Evolutionary conservation across 2,329 filamentous ascomycete species (phyloP), one percentile per base, ranked within the genome.

Genomic region (Colletotrichum spaethianum): DNA sequence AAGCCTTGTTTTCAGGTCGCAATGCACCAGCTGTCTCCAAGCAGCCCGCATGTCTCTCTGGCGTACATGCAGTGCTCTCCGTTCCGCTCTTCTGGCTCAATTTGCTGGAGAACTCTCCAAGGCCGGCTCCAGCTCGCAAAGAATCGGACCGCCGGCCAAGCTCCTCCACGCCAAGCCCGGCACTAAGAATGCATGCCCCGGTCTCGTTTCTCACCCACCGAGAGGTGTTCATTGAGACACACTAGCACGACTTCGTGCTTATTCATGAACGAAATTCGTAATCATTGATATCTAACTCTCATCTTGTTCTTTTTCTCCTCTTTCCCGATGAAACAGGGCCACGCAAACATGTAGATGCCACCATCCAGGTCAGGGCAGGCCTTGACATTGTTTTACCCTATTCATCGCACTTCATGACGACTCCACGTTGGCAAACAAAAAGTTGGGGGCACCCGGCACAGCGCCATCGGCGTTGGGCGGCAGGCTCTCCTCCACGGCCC

Each of bases 391-490:
- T 7, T 44, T 40, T 28, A 50, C 31, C 56, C 18, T 18, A 6
- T 62, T 12, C 8, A 28, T 4, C 20, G 23, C 55, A 9, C 50
- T 31, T 65, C 48, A 64, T 73, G 76, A 83, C 48, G 76, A 83
- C 77, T 87, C 86, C 63, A 96, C 88, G 81, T 98, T 98, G 84
- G 94, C 92, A 84, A 98, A 97, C 77, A 90, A 86, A 83, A 97
- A 98, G 52, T 90, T 93, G 63, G 95, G 95, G 75, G 89, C 86
- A 1, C 95, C 95, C 18, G 96, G 96, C 70, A 96, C 91, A 7
- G 96, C 94, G 75, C 87, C 87, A 78, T 94, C 93, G 16, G 94
- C 94, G 64, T 85, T 81, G 1, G 85, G 86, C 2, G 91, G 85
- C 67, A 93, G 78, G 74, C 88, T 85, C 75, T 89, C 89, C 77